Percentiles rank a stretch among this genome's conserved stretches.
These are phyloP conservation scores for Claviceps monticola DNA, from an alignment of 2,329 filamentous ascomycete species.

Conservation along the genomic window DNA sequence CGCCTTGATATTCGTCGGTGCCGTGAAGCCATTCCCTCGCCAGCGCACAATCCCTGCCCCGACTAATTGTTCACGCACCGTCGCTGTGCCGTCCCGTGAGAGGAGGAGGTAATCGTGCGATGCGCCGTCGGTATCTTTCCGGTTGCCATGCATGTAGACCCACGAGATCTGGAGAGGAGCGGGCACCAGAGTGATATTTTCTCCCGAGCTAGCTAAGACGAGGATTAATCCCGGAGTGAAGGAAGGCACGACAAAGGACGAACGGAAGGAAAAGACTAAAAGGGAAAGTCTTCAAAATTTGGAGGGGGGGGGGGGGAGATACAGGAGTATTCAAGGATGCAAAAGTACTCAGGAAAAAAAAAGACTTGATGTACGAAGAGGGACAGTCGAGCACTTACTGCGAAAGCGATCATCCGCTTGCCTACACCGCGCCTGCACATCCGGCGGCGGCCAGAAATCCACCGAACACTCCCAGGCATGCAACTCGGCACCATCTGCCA, in stretches of 20 bases:
- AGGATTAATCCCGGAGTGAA: neutral
- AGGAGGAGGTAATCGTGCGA: slow-evolving; percentile 10
- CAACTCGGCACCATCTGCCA: slow-evolving; percentile 7
- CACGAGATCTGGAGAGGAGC: slow-evolving; percentile 8
- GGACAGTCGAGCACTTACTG: slow-evolving; percentile 3
- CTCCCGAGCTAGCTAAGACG: slow-evolving; percentile 6
- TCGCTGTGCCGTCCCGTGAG: slow-evolving; percentile 3
- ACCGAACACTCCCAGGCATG: slow-evolving; percentile 10
- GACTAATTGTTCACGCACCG: slow-evolving; percentile 8
- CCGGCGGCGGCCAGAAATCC: slow-evolving; percentile 7
- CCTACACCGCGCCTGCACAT: slow-evolving; percentile 7
- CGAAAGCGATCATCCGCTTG: slow-evolving; percentile 5
- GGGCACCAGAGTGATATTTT: slow-evolving; percentile 1
- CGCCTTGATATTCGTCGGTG: slow-evolving; percentile 3
- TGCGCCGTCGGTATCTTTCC: neutral
- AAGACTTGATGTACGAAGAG: neutral
- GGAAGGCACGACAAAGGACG: neutral
- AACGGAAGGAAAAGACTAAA: neutral
- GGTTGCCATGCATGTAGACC: slow-evolving; percentile 4
- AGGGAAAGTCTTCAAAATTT: too few relatives aligned
- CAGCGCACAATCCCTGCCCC: slow-evolving; percentile 1
- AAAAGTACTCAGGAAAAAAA: neutral
- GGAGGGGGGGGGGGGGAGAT: too few relatives aligned
- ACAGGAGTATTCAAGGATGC: neutral
- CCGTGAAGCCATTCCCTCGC: slow-evolving; percentile 5